Percentiles rank a stretch among this genome's conserved stretches.
Conservation (phyloP, 441 rosid genomes). For the Theobroma grandiflorum region DNA sequence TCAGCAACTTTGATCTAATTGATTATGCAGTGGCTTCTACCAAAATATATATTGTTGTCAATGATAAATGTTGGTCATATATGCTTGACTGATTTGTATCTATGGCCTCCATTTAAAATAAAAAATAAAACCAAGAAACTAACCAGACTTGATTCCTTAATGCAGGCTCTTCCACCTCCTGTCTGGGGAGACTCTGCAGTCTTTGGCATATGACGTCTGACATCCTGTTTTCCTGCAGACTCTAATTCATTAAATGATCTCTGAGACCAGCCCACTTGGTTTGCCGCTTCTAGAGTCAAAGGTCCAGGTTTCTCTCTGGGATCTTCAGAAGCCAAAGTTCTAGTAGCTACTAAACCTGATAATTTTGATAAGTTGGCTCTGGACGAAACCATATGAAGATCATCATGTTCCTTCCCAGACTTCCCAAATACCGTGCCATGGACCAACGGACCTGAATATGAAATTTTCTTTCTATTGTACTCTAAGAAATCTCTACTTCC, state of each 20-base stretch:
- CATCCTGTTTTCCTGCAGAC: slow-evolving; percentile 39
- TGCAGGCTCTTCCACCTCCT: slow-evolving; percentile 33
- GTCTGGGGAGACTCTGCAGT: slow-evolving; percentile 41
- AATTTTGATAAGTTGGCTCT: slow-evolving; percentile 53
- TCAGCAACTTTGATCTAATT: neutral
- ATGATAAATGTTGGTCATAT: neutral
- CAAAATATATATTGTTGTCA: neutral
- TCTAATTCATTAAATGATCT: slow-evolving; percentile 44
- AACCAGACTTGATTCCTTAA: slow-evolving; percentile 47
- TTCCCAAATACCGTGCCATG: slow-evolving; percentile 49
- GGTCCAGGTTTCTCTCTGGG: slow-evolving; percentile 35
- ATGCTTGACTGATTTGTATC: neutral
- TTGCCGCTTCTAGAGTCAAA: slow-evolving; percentile 41
- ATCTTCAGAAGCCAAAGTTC: slow-evolving; percentile 48
- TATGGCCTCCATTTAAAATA: neutral
- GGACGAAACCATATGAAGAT: slow-evolving; percentile 39
- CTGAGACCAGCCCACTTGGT: slow-evolving; percentile 41
- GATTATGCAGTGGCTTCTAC: neutral
- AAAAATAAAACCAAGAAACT: slow-evolving; percentile 26
- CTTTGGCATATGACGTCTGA: slow-evolving; percentile 34
- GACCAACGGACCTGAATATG: slow-evolving; percentile 81
- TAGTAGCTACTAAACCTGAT: slow-evolving; percentile 61
- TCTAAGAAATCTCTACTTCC: slow-evolving; percentile 50
- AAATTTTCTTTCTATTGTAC: slow-evolving; percentile 52
- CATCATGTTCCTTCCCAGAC: slow-evolving; percentile 52